A percentile compares a stretch with the other conserved stretches of the same genome.
These are phyloP conservation scores for Pholiota adiposa DNA, from an alignment of 1,284 basidiomycete species.

Conservation along the genomic window DNA sequence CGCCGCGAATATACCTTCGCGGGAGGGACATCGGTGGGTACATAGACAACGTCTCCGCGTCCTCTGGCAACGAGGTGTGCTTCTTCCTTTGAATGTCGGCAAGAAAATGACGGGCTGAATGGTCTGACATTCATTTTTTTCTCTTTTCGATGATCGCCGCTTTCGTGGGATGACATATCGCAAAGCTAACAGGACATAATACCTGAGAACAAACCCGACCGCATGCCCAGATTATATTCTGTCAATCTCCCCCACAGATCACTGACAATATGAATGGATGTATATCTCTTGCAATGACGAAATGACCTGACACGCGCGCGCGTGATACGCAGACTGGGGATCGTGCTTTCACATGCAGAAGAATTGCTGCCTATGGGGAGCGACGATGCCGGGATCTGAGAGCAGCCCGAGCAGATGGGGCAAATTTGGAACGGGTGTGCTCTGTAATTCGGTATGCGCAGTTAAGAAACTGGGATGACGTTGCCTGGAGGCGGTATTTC, in stretches of 20 bases:
- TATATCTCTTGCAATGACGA: not conserved
- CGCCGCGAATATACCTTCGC: not conserved
- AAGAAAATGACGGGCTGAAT: not conserved
- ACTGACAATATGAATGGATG: not conserved
- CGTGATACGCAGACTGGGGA: not conserved
- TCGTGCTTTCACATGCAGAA: not conserved
- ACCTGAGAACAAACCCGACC: not conserved
- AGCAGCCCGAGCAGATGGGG: not conserved
- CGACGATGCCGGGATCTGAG: not conserved
- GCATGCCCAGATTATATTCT: not conserved
- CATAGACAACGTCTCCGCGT: not conserved
- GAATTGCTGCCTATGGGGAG: not conserved
- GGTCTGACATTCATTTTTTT: not conserved
- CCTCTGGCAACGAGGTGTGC: not conserved
- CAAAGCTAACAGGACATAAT: not conserved
- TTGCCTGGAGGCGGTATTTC: not conserved
- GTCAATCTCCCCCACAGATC: not conserved
- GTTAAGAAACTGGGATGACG: not conserved
- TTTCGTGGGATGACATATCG: not conserved
- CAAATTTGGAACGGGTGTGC: not conserved
- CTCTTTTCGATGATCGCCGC: conserved; percentile 12
- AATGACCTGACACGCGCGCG: not conserved
- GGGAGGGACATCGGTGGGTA: not conserved
- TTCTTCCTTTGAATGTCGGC: conserved; percentile 1
- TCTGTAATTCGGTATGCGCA: not conserved